Evolutionary conservation across 352 stramenopile genomes (phyloP).

Genomic region (Pythium graminicola): DNA sequence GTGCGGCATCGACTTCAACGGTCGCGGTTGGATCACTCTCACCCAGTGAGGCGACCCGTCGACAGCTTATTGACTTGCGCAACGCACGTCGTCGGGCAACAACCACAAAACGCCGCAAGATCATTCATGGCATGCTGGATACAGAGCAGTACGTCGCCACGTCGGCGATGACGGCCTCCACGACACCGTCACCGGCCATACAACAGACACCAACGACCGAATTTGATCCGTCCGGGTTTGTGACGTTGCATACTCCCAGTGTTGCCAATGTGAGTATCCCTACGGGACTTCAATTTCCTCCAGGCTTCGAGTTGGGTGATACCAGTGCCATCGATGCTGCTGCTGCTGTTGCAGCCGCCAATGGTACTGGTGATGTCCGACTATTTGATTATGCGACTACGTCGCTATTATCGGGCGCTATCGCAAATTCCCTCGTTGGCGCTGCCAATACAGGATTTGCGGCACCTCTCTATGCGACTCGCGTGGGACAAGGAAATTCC

Average conservation of each 20-base stretch:
- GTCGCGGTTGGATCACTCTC: conserved; percentile 30
- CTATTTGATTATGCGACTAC: conserved; percentile 46
- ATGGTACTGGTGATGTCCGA: conserved; percentile 29
- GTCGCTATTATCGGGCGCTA: conserved; percentile 27
- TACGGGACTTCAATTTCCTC: conserved; percentile 44
- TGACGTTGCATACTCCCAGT: conserved; percentile 33
- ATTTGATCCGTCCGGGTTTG: conserved; percentile 64
- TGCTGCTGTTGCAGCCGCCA: conserved; percentile 16
- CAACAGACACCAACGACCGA: conserved; percentile 17
- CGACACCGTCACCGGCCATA: neutral
- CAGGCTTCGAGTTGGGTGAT: conserved; percentile 47
- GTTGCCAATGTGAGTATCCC: conserved; percentile 14
- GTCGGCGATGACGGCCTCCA: neutral
- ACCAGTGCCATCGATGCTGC: conserved; percentile 37
- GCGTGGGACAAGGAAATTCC: neutral
- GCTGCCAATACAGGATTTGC: conserved; percentile 1
- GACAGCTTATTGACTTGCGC: conserved; percentile 55
- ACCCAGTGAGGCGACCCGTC: conserved; percentile 35
- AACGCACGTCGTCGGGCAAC: conserved; percentile 41
- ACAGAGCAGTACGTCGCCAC: conserved; percentile 17
- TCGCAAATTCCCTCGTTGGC: conserved; percentile 17
- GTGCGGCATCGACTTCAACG: neutral
- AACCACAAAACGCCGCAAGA: conserved; percentile 35
- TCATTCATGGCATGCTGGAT: conserved; percentile 32
- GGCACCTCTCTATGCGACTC: conserved; percentile 4